Evolutionary conservation across 164 flowering plant genomes (phyloP).

Genomic region (Pachysandra terminalis): DNA sequence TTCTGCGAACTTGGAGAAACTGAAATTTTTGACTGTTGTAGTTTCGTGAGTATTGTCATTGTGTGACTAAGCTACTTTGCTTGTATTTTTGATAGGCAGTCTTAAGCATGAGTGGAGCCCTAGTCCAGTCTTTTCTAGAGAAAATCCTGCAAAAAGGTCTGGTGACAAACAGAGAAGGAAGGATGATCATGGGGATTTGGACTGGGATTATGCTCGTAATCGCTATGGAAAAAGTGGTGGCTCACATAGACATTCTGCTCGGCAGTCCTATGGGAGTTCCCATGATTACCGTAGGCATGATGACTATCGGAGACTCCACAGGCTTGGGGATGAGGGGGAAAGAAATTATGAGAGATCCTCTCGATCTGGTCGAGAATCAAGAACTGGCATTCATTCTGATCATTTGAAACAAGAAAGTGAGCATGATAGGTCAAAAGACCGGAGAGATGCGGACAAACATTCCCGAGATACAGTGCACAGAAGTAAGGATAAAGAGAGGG

Average conservation of each 20-base stretch:
- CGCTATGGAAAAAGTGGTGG: constrained; percentile 42
- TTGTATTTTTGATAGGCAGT: constrained; percentile 42
- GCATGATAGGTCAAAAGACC: constrained; percentile 42
- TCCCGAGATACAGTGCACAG: constrained; percentile 41
- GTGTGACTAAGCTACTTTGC: constrained; percentile 3
- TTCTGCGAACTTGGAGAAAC: background rate
- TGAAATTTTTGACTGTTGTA: background rate
- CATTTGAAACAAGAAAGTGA: constrained; percentile 41
- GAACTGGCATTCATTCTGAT: constrained; percentile 33
- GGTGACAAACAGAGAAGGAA: constrained; percentile 34
- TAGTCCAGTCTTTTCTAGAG: constrained; percentile 42
- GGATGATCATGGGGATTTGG: constrained; percentile 40
- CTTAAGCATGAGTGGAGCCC: constrained; percentile 35
- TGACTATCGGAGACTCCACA: constrained; percentile 43
- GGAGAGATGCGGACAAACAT: constrained; percentile 37
- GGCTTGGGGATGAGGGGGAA: constrained; percentile 45
- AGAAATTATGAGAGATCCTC: constrained; percentile 42
- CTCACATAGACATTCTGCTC: constrained; percentile 43
- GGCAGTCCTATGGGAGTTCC: constrained; percentile 48
- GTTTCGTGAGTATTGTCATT: background rate
- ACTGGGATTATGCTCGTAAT: constrained; percentile 36
- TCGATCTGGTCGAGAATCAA: constrained; percentile 47
- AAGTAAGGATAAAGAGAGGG: constrained; percentile 51
- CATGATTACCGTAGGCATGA: constrained; percentile 48
- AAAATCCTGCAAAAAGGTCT: constrained; percentile 25